Conservation (phyloP, 257 asterid species). For the Plantago ovata region DNA sequence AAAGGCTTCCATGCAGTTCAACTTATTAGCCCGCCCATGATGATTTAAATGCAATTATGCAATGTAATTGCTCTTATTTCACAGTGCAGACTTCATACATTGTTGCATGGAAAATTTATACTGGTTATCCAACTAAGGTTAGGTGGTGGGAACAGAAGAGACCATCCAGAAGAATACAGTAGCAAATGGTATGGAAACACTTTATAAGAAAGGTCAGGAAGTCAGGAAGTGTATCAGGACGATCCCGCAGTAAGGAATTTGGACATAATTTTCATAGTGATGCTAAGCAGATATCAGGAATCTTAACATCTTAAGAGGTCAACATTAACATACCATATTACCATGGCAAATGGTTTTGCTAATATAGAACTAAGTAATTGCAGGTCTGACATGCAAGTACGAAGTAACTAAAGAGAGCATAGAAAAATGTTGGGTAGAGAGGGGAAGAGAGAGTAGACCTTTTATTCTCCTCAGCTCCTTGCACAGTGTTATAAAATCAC, state of each 20-base stretch:
- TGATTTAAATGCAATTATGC: too few species aligned
- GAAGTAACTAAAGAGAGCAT: background rate
- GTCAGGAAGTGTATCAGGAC: background rate
- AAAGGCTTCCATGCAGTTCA: too few species aligned
- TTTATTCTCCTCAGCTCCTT: slow-evolving; percentile 99
- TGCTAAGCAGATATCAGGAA: slow-evolving; percentile 6
- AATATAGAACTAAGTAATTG: too few species aligned
- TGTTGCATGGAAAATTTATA: too few species aligned
- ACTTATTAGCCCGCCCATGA: too few species aligned
- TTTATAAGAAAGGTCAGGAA: background rate
- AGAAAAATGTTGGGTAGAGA: background rate
- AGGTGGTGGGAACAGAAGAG: too few species aligned
- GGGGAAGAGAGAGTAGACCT: slow-evolving; percentile 39
- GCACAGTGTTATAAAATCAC: slow-evolving; percentile 97
- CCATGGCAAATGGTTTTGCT: background rate
- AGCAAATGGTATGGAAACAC: background rate
- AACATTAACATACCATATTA: background rate
- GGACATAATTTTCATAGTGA: slow-evolving; percentile 9
- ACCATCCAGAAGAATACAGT: too few species aligned
- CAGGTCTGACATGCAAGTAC: too few species aligned
- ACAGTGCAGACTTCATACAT: too few species aligned
- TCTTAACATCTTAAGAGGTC: background rate
- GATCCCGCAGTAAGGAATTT: background rate
- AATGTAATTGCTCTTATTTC: too few species aligned
- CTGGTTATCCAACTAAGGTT: too few species aligned